Conservation (phyloP, 768 basidiomycete species). For the Lentinula raphanica region DNA sequence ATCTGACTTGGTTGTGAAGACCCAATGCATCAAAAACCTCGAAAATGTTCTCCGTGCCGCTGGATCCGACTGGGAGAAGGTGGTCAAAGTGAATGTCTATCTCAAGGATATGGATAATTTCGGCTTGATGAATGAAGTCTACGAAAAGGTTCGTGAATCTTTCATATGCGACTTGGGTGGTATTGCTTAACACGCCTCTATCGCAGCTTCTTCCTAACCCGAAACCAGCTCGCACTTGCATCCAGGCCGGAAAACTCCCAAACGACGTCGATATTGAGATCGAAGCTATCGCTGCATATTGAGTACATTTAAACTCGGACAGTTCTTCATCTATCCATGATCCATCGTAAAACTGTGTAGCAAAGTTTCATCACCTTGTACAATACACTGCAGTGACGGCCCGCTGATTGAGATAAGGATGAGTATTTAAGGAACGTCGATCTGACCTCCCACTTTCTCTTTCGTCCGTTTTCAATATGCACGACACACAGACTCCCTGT, state of each 20-base stretch:
- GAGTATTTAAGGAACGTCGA: background rate
- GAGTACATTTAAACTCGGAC: background rate
- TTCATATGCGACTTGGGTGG: background rate
- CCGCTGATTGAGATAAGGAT: background rate
- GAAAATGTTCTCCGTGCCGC: constrained; percentile 47
- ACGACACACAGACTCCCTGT: constrained; percentile 45
- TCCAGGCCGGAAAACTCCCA: constrained; percentile 67
- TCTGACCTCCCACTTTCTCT: background rate
- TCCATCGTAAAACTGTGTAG: too few relatives aligned
- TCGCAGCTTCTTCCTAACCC: constrained; percentile 41
- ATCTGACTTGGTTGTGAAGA: constrained; percentile 24
- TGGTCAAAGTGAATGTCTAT: constrained; percentile 54
- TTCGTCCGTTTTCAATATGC: constrained; percentile 3
- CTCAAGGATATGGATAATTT: constrained; percentile 59
- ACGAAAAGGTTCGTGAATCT: constrained; percentile 38
- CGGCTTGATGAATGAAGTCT: constrained; percentile 50
- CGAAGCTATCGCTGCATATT: constrained; percentile 55
- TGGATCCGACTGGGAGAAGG: constrained; percentile 57
- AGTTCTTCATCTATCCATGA: too few relatives aligned
- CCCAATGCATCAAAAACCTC: constrained; percentile 53
- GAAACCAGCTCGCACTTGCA: constrained; percentile 72
- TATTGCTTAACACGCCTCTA: background rate
- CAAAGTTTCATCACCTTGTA: background rate
- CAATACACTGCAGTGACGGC: background rate
- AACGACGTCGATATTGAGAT: constrained; percentile 71